Base-by-base conservation (phyloP, 75 land plant species). In the Pinus albicaulis region DNA sequence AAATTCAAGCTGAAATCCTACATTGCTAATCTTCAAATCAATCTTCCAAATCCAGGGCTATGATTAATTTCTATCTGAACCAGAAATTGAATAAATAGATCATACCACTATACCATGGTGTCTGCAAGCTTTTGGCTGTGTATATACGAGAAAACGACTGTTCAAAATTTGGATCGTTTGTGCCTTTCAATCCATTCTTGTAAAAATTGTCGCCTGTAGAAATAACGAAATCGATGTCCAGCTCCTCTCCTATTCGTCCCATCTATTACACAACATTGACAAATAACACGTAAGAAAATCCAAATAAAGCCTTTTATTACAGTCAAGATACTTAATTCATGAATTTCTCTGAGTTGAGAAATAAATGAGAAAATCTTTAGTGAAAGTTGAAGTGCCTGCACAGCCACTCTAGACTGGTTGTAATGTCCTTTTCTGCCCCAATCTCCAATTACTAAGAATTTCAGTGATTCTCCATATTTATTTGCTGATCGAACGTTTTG, bases 151-250 rank as follows among this genome's bases (percentile, higher is more conserved):
- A 62, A 69, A 86, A 86, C 0, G 88, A 86, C 16, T 70, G 31
- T 17, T 72, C 23, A 64, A 86, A 86, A 12, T 75, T 79, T 15
- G 72, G 73, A 23, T 86, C 88, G 13, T 84, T 53, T 17, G 74
- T 69, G 23, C 87, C 83, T 8, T 26, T 86, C 53, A 86, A 63
- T 14, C 88, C 88, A 64, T 64, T 72, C 22, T 86, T 56, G 26
- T 86, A 86, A 79, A 86, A 86, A 48, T 86, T 86, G 73, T 86
- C 88, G 16, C 88, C 88, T 4, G 57, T 52, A 2, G 86, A 83
- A 31, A 86, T 80, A 53, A 86, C 86, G 36, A 86, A 86, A 7
- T 80, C 68, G 55, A 84, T 80, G 13, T 60, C 80, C 57, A 86
- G 28, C 7, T 76, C 57, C 59, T 74, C 17, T 38, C 87, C 88